Percentiles rank a stretch among this genome's conserved stretches.
Evolutionary conservation across 164 flowering plant species (phyloP).

Genomic region (Chimonanthus salicifolius): DNA sequence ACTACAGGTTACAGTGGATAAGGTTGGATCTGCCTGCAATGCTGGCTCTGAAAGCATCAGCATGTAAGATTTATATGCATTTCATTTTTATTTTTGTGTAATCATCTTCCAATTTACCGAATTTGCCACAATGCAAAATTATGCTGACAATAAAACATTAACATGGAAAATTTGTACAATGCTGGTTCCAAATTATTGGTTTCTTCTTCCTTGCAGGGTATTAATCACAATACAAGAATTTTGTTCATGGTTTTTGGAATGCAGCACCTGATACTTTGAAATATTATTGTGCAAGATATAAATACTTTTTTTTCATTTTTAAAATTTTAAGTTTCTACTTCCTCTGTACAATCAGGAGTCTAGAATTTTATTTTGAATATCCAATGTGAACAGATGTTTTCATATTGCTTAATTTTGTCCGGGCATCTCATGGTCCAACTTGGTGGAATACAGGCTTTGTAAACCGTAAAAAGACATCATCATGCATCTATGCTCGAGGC

Average conservation of each 20-base stretch:
- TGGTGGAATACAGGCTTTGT: no score
- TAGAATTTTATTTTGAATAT: no score
- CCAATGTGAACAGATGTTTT: no score
- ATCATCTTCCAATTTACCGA: background rate
- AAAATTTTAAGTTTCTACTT: no score
- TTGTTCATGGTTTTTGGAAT: background rate
- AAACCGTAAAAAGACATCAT: no score
- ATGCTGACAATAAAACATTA: background rate
- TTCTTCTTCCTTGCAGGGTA: background rate
- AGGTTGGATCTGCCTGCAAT: constrained; percentile 21
- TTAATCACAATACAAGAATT: background rate
- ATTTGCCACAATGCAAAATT: background rate
- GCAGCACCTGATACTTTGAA: background rate
- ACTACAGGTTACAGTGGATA: constrained; percentile 25
- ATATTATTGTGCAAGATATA: background rate
- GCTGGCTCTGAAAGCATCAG: constrained; percentile 32
- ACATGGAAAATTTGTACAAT: background rate
- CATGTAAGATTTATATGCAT: constrained; percentile 42
- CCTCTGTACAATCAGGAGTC: no score
- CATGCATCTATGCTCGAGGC: no score
- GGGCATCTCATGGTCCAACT: no score
- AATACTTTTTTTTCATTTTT: no score
- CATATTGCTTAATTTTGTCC: no score
- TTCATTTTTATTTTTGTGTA: background rate
- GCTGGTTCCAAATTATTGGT: background rate